These are phyloP conservation scores for Rhizopogon roseolus DNA, from an alignment of 768 basidiomycete species.

Conservation along the genomic window DNA sequence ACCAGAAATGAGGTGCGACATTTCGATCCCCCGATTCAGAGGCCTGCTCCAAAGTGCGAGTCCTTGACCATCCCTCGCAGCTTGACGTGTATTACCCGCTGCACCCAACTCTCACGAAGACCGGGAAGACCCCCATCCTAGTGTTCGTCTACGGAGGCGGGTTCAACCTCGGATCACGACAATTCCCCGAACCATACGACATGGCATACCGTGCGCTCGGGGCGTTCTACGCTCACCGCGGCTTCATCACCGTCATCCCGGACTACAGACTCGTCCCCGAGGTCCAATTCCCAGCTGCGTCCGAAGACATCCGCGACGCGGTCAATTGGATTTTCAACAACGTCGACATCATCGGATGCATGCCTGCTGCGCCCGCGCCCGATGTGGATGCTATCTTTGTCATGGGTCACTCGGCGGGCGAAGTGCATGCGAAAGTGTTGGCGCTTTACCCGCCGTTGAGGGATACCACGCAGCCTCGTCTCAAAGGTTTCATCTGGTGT, in stretches of 20 bases:
- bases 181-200: conserved; percentile 39
- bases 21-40: not conserved
- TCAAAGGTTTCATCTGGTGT: conserved; percentile 43
- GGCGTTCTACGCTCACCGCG: conserved; percentile 54
- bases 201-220: conserved; percentile 55
- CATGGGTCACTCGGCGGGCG: conserved; percentile 62
- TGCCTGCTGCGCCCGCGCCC: conserved; percentile 19
- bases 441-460: conserved; percentile 35
- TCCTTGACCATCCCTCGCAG: conserved; percentile 25
- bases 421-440: conserved; percentile 42
- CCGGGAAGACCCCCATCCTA: conserved; percentile 41
- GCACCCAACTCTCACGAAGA: conserved; percentile 15
- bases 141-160: conserved; percentile 70
- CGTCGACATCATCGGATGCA: conserved; percentile 11
- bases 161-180: conserved; percentile 48
- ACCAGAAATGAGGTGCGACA: not conserved
- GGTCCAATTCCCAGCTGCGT: conserved; percentile 49
- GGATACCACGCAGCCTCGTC: conserved; percentile 14
- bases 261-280: conserved; percentile 64
- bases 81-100: conserved; percentile 65
- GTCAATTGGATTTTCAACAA: conserved; percentile 48
- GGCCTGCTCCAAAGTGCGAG: not conserved
- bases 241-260: conserved; percentile 60
- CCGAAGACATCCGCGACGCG: conserved; percentile 57
- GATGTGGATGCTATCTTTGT: conserved; percentile 42